phyloP scores from a whole-genome alignment of 805 yeast species.

The Ogataea wickerhamii region DNA sequence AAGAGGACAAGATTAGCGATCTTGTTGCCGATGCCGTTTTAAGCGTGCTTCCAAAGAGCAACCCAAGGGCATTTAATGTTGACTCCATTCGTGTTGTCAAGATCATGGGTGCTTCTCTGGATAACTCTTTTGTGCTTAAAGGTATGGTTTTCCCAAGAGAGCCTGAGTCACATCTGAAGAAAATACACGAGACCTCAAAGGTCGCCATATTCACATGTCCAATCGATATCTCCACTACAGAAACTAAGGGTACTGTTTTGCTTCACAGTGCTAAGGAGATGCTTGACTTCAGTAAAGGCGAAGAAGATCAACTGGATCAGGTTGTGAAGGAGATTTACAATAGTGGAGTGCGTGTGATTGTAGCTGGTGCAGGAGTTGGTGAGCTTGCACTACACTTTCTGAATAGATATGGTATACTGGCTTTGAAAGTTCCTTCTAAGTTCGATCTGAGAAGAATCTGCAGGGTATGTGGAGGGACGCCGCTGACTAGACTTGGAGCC shows the following conservation, averaged over 20 bases:
- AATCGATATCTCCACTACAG: conserved; percentile 92
- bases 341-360: conserved; percentile 79
- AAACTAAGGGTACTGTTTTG: conserved; percentile 95
- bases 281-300: conserved; percentile 94
- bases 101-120: conserved; percentile 86
- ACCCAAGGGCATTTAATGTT: conserved; percentile 71
- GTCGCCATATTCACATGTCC: conserved; percentile 95
- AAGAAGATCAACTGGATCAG: conserved; percentile 87
- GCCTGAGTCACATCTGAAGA: conserved; percentile 88
- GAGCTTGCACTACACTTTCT: conserved; percentile 90
- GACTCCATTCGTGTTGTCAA: conserved; percentile 94
- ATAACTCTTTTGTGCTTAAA: conserved; percentile 72
- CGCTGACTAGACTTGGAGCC: conserved; percentile 89
- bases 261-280: conserved; percentile 95
- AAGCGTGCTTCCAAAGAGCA: conserved; percentile 67
- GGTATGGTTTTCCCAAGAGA: conserved; percentile 98
- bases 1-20: conserved; percentile 70
- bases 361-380: conserved; percentile 94
- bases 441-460: conserved; percentile 91
- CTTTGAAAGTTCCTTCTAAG: conserved; percentile 86
- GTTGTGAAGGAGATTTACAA: conserved; percentile 78
- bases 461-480: conserved; percentile 97
- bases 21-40: conserved; percentile 84
- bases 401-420: conserved; percentile 80
- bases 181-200: conserved; percentile 58